These are phyloP conservation scores for Golubevia pallescens DNA, from an alignment of 1,284 basidiomycete species.

Conservation along the genomic window DNA sequence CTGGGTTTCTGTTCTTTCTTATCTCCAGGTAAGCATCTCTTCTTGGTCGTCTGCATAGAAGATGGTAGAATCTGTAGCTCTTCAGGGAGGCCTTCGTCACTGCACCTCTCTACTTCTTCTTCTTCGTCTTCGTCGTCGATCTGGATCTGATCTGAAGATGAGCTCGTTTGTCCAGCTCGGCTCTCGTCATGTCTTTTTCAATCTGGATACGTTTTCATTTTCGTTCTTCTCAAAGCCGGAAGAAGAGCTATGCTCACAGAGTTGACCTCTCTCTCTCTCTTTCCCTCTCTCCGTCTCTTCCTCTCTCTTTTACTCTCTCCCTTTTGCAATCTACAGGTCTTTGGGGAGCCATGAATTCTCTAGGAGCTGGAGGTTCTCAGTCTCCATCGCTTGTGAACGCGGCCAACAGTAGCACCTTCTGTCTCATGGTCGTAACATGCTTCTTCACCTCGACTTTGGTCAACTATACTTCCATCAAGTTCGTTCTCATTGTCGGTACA, in stretches of 20 bases:
- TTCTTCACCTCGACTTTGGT: conserved; percentile 35
- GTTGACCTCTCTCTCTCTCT: too few species aligned
- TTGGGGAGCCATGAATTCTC: conserved; percentile 62
- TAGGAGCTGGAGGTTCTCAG: conserved; percentile 59
- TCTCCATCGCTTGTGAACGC: conserved; percentile 55
- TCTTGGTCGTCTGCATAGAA: neutral
- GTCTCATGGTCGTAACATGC: conserved; percentile 34
- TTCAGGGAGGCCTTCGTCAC: too few species aligned
- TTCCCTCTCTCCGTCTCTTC: neutral
- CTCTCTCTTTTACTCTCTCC: conserved; percentile 35
- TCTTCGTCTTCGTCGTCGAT: too few species aligned
- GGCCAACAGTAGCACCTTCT: conserved; percentile 62
- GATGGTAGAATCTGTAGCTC: neutral
- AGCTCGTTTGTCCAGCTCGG: too few species aligned
- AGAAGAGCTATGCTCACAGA: too few species aligned
- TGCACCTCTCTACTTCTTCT: too few species aligned
- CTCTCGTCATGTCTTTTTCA: too few species aligned
- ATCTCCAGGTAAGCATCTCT: neutral
- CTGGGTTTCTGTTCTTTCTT: conserved; percentile 46
- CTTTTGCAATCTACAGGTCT: conserved; percentile 38
- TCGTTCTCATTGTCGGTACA: conserved; percentile 26
- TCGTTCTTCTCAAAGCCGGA: too few species aligned
- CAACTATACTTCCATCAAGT: conserved; percentile 16
- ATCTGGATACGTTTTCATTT: too few species aligned
- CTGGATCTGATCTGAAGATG: too few species aligned